Evolutionary conservation across 495 filamentous ascomycete species (phyloP), one percentile per base, ranked within the genome.

Genomic region (Penicillium longicatenatum): DNA sequence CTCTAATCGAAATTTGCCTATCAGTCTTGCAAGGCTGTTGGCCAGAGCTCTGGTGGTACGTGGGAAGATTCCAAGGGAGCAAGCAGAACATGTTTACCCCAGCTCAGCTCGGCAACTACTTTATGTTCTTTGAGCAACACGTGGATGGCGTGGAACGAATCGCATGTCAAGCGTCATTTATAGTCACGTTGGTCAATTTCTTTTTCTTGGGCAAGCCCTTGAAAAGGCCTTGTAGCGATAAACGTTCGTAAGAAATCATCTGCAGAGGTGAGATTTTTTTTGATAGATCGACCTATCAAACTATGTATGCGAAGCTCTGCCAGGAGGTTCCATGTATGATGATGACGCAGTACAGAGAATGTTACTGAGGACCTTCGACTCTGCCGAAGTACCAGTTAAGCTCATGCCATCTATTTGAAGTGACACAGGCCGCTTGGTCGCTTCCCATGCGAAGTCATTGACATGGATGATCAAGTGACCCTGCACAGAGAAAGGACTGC

Each of bases 231-330:
- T 43, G 46, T 57, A 14, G 35, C 54, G 35, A 44, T 22, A 33
- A 57, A 43, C 4, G 50, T 50, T 20, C 46, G 54, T 26, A 54
- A 51, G 30, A 50, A 62, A 7, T 55, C 54, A 37, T 62, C 50
- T 4, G 50, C 59, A 14, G 59, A 62, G n/a, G 53, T 49, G 9
- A 62, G 33, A 29, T 58, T 35, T 10, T 55, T 51, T 24, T 53
- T 19, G n/a, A n/a, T n/a, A n/a, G n/a, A n/a, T 64, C 79, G 77
- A 57, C 74, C 70, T n/a, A 59, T 46, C 0, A 81, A 67, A 48
- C 73, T 69, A 47, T 62, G 59, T 46, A 82, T 50, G 49, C 80
- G 71, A 64, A 80, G 73, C 1, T 78, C 66, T 8, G 73, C 76
- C 24, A 79, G 57, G 4, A 26, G 64, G 61, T 29, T 57, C 41